phyloP scores from a whole-genome alignment of 164 flowering plant species.

The Echeveria elegans region DNA sequence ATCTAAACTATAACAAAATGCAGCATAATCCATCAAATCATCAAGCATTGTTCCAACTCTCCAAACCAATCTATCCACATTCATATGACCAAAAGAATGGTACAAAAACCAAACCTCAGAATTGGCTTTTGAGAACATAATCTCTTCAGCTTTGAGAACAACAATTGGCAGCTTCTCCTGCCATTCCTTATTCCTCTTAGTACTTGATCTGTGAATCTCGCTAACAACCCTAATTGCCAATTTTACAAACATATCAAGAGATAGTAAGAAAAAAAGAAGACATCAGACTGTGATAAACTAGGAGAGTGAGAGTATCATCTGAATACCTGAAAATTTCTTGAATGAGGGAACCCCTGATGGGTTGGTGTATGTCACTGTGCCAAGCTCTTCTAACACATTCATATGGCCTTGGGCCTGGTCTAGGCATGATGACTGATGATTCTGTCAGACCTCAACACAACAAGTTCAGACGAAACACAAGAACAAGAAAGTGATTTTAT shows the following conservation, averaged over 20 bases:
- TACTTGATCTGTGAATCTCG: conserved; percentile 56
- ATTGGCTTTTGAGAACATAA: conserved; percentile 94
- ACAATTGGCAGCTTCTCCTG: conserved; percentile 88
- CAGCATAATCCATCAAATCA: background rate
- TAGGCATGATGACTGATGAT: conserved; percentile 55
- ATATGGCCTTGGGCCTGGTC: conserved; percentile 91
- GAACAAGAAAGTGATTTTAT: background rate
- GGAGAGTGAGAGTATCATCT: background rate
- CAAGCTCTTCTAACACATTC: conserved; percentile 92
- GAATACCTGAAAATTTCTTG: conserved; percentile 81
- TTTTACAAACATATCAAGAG: conserved; percentile 9
- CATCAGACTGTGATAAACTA: background rate
- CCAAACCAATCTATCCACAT: background rate
- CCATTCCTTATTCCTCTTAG: conserved; percentile 91
- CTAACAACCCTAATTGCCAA: conserved; percentile 39
- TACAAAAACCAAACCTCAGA: conserved; percentile 55
- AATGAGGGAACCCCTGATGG: conserved; percentile 87
- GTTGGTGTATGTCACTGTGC: conserved; percentile 95
- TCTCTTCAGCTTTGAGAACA: conserved; percentile 88
- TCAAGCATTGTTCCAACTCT: background rate
- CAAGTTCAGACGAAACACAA: background rate
- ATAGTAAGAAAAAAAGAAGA: background rate
- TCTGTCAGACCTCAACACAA: background rate
- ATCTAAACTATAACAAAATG: background rate
- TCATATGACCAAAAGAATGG: background rate